Evolutionary conservation across 2,329 filamentous ascomycete species (phyloP).

Genomic region (Fusarium sororula): DNA sequence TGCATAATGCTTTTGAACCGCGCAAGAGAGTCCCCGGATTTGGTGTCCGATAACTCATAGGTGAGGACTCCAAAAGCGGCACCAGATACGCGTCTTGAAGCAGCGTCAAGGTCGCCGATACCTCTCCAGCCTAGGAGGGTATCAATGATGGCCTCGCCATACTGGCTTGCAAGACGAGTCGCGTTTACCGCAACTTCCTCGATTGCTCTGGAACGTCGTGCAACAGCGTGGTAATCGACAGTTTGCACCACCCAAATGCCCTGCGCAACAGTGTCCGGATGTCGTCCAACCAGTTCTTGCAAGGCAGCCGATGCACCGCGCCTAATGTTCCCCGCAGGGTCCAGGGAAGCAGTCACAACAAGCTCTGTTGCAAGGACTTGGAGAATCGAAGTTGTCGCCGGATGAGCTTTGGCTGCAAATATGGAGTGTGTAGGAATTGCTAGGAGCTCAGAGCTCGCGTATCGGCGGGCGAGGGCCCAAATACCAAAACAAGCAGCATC

Average conservation of each 20-base stretch:
- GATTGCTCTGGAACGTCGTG: slow-evolving; percentile 84
- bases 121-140: slow-evolving; percentile 87
- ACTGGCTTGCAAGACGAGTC: slow-evolving; percentile 72
- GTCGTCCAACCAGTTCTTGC: slow-evolving; percentile 91
- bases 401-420: slow-evolving; percentile 51
- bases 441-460: slow-evolving; percentile 80
- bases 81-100: slow-evolving; percentile 77
- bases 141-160: slow-evolving; percentile 74
- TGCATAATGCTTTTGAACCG: slow-evolving; percentile 50
- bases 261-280: slow-evolving; percentile 83
- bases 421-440: slow-evolving; percentile 63
- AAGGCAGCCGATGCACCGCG: slow-evolving; percentile 91
- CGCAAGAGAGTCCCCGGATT: slow-evolving; percentile 27
- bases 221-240: slow-evolving; percentile 93
- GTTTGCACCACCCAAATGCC: slow-evolving; percentile 88
- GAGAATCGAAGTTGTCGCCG: slow-evolving; percentile 61
- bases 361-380: slow-evolving; percentile 85
- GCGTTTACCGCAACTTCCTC: slow-evolving; percentile 77
- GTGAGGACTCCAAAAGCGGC: slow-evolving; percentile 71
- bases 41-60: slow-evolving; percentile 49
- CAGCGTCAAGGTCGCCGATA: slow-evolving; percentile 79
- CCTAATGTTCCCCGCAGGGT: slow-evolving; percentile 92
- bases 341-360: slow-evolving; percentile 82
- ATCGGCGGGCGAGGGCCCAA: slow-evolving; percentile 90
- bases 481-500: slow-evolving; percentile 97